phyloP scores from a whole-genome alignment of 257 asterid genomes.

The Solanum chilense region DNA sequence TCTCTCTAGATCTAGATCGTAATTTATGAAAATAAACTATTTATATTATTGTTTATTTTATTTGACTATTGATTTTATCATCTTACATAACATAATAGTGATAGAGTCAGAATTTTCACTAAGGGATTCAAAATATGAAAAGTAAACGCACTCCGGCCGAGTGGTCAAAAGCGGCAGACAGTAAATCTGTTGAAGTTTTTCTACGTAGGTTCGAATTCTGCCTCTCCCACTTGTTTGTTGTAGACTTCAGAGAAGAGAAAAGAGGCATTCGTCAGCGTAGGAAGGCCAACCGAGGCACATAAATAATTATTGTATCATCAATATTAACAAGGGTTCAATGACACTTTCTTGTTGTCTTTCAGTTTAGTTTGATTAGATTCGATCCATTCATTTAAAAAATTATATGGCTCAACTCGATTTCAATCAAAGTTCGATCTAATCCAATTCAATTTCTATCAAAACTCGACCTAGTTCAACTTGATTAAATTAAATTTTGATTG shows the following conservation, averaged over 20 bases:
- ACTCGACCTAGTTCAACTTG: background rate
- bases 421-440: background rate
- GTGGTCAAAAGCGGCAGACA: too few species aligned
- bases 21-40: too few species aligned
- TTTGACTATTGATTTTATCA: rapidly evolving
- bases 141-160: background rate
- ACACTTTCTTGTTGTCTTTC: background rate
- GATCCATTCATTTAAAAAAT: too few species aligned
- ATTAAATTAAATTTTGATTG: background rate
- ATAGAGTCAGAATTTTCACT: rapidly evolving
- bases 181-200: too few species aligned
- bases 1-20: too few species aligned
- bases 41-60: too few species aligned
- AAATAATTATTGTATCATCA: too few species aligned
- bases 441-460: background rate
- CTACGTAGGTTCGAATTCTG: too few species aligned
- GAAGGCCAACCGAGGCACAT: background rate
- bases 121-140: background rate
- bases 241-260: too few species aligned
- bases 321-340: background rate
- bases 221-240: too few species aligned
- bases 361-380: background rate
- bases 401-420: background rate
- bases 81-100: rapidly evolving
- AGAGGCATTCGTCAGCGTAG: too few species aligned